Evolutionary conservation across 306 rosid species (phyloP), one percentile per base, ranked within the genome.

Genomic region (Begonia loranthoides): DNA sequence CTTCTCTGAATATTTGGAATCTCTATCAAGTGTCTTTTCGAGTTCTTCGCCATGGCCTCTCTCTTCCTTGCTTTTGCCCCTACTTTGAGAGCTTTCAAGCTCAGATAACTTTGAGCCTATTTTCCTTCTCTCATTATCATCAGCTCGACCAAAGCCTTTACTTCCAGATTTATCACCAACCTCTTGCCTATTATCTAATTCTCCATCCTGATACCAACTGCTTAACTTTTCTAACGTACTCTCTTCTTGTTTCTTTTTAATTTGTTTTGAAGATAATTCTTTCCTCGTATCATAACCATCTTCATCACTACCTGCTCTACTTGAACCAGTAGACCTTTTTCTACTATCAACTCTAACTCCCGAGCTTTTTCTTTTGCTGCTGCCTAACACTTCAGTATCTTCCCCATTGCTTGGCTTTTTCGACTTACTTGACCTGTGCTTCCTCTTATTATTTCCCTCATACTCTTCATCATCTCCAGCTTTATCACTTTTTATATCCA

Each of bases 141-240:
- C 82, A 49, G 33, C 66, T 34, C 70, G 65, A 50, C 57, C 24
- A 34, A 22, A 60, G 38, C 67, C 79, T 64, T 70, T 70, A 58
- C 60, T 70, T 36, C 66, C 88, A 3, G 24, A 58, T 66, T 76
- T 76, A 19, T 73, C 93, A 21, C 87, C 94, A 12, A 63, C 70
- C 11, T 79, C 82, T 41, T 76, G 72, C 79, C 58, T 82, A 63
- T 17, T 66, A 62, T 86, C 99, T 39, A 71, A 71, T 50, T 86
- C 95, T 22, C 95, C 96, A 59, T 89, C 97, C 75, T 82, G 94
- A 46, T 92, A 92, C 84, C 85, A 92, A 70, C 82, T 92, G 41
- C 96, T 83, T 47, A 92, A 45, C 70, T 83, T 92, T 50, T 92
- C 99, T 82, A 92, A 71, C 33, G 93, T 79, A 62, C 85, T 92